A percentile compares a stretch with the other conserved stretches of the same genome.
phyloP scores from a whole-genome alignment of 306 rosid genomes.

The Gleditsia sinensis region DNA sequence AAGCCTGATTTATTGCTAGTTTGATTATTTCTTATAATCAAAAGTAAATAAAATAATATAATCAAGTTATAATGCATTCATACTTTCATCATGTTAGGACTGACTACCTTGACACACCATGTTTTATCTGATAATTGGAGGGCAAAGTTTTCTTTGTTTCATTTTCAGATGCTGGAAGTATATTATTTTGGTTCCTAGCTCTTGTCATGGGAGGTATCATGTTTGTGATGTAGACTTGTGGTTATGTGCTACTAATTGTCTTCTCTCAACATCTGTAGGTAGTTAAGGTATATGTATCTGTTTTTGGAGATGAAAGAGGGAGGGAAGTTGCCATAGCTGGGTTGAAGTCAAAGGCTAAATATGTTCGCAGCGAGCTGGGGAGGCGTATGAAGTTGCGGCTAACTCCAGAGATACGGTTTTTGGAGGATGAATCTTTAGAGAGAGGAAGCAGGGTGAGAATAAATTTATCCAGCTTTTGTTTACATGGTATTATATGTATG shows the following conservation, averaged over 20 bases:
- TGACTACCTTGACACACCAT: not conserved
- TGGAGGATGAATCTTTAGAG: slow-evolving; percentile 88
- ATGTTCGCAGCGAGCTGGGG: slow-evolving; percentile 82
- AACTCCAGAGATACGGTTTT: slow-evolving; percentile 90
- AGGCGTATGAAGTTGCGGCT: slow-evolving; percentile 86
- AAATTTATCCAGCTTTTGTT: not conserved
- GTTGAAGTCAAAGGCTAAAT: slow-evolving; percentile 85
- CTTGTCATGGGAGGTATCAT: not conserved
- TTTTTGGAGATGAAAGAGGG: slow-evolving; percentile 94
- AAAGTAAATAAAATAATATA: not conserved
- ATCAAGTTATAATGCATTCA: not conserved
- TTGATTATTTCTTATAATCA: not conserved
- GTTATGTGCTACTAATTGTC: slow-evolving; percentile 3
- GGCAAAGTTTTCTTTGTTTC: not conserved
- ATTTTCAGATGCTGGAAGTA: not conserved
- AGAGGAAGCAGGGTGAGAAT: slow-evolving; percentile 94
- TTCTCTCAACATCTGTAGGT: slow-evolving; percentile 47
- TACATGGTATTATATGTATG: not conserved
- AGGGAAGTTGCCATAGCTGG: slow-evolving; percentile 91
- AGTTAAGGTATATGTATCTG: slow-evolving; percentile 88
- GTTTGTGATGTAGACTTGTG: not conserved
- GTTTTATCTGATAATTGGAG: not conserved
- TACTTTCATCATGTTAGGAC: not conserved
- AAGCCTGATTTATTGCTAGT: not conserved
- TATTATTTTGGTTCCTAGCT: not conserved